Percentiles rank a stretch among this genome's conserved stretches.
These are phyloP conservation scores for Tritrichomonas foetus DNA, from an alignment of 208 protist species.

Conservation along the genomic window DNA sequence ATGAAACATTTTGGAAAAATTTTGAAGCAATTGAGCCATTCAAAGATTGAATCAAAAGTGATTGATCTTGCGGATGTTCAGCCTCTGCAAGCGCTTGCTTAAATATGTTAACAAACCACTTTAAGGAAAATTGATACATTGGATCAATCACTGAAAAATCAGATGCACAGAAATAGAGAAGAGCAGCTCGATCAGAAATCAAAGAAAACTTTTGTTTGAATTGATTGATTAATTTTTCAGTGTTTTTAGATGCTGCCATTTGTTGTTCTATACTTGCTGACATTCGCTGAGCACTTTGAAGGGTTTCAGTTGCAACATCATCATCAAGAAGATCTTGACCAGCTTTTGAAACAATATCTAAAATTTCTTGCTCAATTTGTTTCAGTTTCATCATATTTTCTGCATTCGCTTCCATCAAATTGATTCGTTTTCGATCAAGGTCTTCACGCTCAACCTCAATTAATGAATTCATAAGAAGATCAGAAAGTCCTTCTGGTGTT, in stretches of 20 bases:
- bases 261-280: slow-evolving; percentile 74
- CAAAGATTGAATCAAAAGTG: not conserved
- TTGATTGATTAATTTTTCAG: slow-evolving; percentile 79
- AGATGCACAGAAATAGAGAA: slow-evolving; percentile 83
- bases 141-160: slow-evolving; percentile 60
- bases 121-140: slow-evolving; percentile 56
- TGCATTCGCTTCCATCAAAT: slow-evolving; percentile 87
- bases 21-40: slow-evolving; percentile 78
- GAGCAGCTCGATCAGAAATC: slow-evolving; percentile 76
- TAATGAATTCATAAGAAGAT: slow-evolving; percentile 93
- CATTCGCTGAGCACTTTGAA: slow-evolving; percentile 71
- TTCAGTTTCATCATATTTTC: slow-evolving; percentile 94
- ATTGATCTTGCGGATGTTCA: slow-evolving; percentile 8
- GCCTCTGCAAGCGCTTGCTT: not conserved
- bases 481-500: slow-evolving; percentile 88
- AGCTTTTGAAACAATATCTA: slow-evolving; percentile 77
- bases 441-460: slow-evolving; percentile 93
- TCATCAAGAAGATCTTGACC: slow-evolving; percentile 89
- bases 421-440: slow-evolving; percentile 81
- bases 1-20: slow-evolving; percentile 73
- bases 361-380: slow-evolving; percentile 86
- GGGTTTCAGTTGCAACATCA: slow-evolving; percentile 83
- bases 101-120: slow-evolving; percentile 27
- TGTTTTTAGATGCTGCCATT: slow-evolving; percentile 76
- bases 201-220: slow-evolving; percentile 77